Conservation (phyloP, 192 early-diverging fungal species). For the Oehlia diaphana region DNA sequence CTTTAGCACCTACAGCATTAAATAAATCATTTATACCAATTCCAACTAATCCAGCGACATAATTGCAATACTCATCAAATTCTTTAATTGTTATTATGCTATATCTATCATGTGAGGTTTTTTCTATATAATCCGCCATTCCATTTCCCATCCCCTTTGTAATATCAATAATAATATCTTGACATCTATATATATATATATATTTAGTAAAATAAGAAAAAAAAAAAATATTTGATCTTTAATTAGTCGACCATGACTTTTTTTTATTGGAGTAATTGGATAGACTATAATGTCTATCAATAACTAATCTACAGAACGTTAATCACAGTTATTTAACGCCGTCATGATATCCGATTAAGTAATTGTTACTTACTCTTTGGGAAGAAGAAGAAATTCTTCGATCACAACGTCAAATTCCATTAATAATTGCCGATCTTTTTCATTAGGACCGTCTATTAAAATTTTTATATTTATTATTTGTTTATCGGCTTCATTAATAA, state of each 20-base stretch:
- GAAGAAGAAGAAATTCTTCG: constrained; percentile 80
- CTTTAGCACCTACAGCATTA: constrained; percentile 81
- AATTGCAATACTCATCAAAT: constrained; percentile 97
- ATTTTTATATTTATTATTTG: not conserved
- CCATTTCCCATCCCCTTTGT: constrained; percentile 90
- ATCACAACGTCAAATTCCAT: constrained; percentile 90
- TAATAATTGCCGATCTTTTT: constrained; percentile 90
- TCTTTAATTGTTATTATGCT: constrained; percentile 72
- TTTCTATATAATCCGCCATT: constrained; percentile 83
- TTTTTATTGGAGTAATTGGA: not conserved
- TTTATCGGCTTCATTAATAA: not conserved
- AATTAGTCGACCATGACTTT: too few species aligned
- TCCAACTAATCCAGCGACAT: constrained; percentile 96
- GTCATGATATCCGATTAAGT: too few species aligned
- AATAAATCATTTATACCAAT: constrained; percentile 91
- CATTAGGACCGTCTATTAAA: constrained; percentile 72
- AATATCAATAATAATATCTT: constrained; percentile 88
- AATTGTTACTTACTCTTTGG: not conserved
- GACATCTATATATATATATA: constrained; percentile 53
- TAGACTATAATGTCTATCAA: not conserved
- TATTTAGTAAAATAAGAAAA: not conserved
- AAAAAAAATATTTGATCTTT: not conserved
- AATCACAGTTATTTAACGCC: too few species aligned
- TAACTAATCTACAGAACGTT: too few species aligned
- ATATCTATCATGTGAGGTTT: constrained; percentile 46